Evolutionary conservation across 176 grass and related monocot genomes (phyloP).

Genomic region (Triticum monococcum): DNA sequence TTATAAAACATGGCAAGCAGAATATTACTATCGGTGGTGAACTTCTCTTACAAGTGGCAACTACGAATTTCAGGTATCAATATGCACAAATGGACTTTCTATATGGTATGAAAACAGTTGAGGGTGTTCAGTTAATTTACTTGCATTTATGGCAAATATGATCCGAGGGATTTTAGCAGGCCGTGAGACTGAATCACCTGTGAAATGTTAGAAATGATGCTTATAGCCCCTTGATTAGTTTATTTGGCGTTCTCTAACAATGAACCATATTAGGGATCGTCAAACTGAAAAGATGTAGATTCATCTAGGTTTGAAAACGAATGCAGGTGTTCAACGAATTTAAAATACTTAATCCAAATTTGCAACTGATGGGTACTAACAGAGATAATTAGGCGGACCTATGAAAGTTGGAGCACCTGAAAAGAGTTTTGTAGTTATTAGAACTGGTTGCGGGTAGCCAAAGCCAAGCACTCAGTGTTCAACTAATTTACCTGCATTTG

Average conservation of each 20-base stretch:
- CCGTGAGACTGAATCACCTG: neutral
- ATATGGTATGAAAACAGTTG: too few species aligned
- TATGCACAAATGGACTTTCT: too few species aligned
- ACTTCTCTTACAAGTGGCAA: too few species aligned
- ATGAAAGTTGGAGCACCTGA: neutral
- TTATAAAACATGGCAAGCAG: too few species aligned
- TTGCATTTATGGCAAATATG: neutral
- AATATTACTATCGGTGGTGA: too few species aligned
- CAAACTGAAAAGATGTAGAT: neutral
- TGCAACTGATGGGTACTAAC: too few species aligned
- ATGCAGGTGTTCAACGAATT: neutral
- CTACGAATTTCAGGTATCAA: too few species aligned
- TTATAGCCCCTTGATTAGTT: neutral
- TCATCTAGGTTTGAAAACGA: neutral
- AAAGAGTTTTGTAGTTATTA: too few species aligned
- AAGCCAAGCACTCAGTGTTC: neutral
- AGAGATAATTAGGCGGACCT: too few species aligned
- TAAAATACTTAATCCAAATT: neutral
- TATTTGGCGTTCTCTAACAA: neutral
- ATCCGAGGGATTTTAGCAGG: neutral
- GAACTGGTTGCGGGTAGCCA: too few species aligned
- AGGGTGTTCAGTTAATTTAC: neutral
- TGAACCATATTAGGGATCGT: too few species aligned
- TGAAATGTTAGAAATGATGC: neutral
- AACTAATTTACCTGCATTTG: neutral